Conservation (phyloP, 2,329 filamentous ascomycete species). For the Neophaeococcomyces mojaviensis region DNA sequence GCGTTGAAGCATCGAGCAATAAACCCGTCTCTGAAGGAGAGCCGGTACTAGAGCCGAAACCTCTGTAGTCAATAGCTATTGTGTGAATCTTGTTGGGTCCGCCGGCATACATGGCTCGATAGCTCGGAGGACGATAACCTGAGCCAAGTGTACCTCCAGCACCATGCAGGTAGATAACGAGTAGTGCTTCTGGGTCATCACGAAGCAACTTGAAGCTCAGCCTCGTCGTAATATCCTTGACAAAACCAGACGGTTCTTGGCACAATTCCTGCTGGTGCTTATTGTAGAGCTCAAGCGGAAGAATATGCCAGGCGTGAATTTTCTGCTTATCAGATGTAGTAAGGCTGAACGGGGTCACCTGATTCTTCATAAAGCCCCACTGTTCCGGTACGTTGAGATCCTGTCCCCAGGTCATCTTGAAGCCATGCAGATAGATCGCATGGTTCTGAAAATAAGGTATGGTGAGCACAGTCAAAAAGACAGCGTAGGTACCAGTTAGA, state of each 20-base stretch:
- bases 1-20: constrained; percentile 45
- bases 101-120: constrained; percentile 66
- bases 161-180: constrained; percentile 50
- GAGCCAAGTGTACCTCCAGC: constrained; percentile 85
- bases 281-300: constrained; percentile 70
- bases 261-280: constrained; percentile 42
- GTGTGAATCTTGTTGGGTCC: constrained; percentile 65
- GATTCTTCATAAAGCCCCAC: constrained; percentile 33
- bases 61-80: constrained; percentile 70
- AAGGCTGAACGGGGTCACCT: constrained; percentile 79
- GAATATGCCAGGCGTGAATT: constrained; percentile 83
- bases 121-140: constrained; percentile 65
- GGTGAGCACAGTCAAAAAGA: constrained; percentile 41
- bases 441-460: constrained; percentile 72
- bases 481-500: too few species aligned
- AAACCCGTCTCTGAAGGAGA: constrained; percentile 68
- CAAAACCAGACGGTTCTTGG: constrained; percentile 29
- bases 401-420: constrained; percentile 65
- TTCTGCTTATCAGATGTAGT: constrained; percentile 66
- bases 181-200: constrained; percentile 42
- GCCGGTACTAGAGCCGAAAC: constrained; percentile 59
- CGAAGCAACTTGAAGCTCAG: constrained; percentile 47
- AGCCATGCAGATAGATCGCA: constrained; percentile 73
- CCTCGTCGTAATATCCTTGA: constrained; percentile 41
- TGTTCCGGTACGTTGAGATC: constrained; percentile 38